Base-by-base conservation (phyloP, 2,329 filamentous ascomycete species). In the Trichoderma sp. region DNA sequence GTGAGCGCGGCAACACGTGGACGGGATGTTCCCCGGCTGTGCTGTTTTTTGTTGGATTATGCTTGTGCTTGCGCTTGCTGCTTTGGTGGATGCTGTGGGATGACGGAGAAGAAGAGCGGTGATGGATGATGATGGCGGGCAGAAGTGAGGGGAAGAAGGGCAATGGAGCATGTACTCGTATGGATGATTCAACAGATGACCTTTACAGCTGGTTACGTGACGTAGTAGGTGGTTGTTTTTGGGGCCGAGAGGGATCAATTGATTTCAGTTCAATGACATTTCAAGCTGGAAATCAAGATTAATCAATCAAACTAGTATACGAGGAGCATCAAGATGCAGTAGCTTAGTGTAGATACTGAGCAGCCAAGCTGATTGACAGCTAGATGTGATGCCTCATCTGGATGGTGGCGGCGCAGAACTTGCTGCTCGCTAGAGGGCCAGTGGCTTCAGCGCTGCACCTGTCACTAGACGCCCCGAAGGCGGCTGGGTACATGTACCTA, bases 1-100 rank as follows among this genome's bases (percentile, higher is more conserved):
- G 45, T 41, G 68, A 63, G 24, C 24, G 68, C 56, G 24, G 56
- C 68, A 72, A 63, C 38, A 63, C 59, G 69, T 63, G 59, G 69
- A 72, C 27, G 33, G 64, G 18, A 53, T 6, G 45, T 53, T 53
- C 45, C 45, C 45, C 45, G 11, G 38, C 24, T 31, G 62, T 45
- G 41, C 41, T n/a, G 41, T n/a, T 18, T 41, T 24, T 18, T 53
- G 33, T 29, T 66, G 67, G 31, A 27, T 27, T 50, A n/a, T 67
- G 60, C n/a, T 45, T 45, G 41, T 45, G 41, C 41, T 18, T 45
- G 38, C 38, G 38, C 38, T 50, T 24, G 64, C 18, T 29, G 21
- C 24, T 27, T 6, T 38, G 67, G 53, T 60, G 67, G 56, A 41
- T 35, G 68, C 18, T n/a, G 35, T 59, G 33, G 64, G 69, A 72